phyloP scores from a whole-genome alignment of 768 basidiomycete species.

The Artomyces pyxidatus region DNA sequence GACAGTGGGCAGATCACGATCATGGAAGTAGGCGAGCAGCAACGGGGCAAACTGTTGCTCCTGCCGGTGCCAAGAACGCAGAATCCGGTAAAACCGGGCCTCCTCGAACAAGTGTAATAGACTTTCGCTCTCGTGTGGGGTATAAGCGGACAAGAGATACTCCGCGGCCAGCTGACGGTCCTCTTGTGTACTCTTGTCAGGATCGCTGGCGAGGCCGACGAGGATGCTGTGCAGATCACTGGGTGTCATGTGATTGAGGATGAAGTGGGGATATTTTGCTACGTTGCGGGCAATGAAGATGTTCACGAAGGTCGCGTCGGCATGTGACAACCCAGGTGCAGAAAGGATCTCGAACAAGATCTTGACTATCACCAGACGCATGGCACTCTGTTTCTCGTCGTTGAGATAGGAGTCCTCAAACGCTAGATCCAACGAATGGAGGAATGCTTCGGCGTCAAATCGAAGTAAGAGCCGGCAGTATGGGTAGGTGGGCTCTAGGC shows the following conservation, averaged over 20 bases:
- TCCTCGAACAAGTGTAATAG: slow-evolving; percentile 63
- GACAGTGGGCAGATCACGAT: slow-evolving; percentile 49
- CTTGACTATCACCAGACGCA: slow-evolving; percentile 75
- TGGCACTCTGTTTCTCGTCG: slow-evolving; percentile 56
- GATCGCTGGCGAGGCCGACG: slow-evolving; percentile 66
- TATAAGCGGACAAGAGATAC: slow-evolving; percentile 86
- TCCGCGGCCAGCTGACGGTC: slow-evolving; percentile 94
- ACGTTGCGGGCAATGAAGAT: slow-evolving; percentile 97
- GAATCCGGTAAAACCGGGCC: slow-evolving; percentile 88
- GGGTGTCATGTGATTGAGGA: slow-evolving; percentile 43
- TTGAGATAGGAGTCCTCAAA: slow-evolving; percentile 93
- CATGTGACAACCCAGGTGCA: slow-evolving; percentile 41
- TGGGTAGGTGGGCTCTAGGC: slow-evolving; percentile 79
- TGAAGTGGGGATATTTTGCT: slow-evolving; percentile 90
- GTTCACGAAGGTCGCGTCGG: slow-evolving; percentile 77
- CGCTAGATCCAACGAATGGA: slow-evolving; percentile 89
- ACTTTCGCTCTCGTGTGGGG: slow-evolving; percentile 67
- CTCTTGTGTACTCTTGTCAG: slow-evolving; percentile 72
- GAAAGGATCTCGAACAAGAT: slow-evolving; percentile 75
- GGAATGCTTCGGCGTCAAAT: slow-evolving; percentile 90
- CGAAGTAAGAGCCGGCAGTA: slow-evolving; percentile 77
- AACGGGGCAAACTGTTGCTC: slow-evolving; percentile 72
- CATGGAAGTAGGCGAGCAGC: slow-evolving; percentile 65
- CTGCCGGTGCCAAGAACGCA: slow-evolving; percentile 71
- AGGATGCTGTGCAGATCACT: slow-evolving; percentile 70